Evolutionary conservation across 2,329 filamentous ascomycete genomes (phyloP).

Genomic region (Cylindrodendrum hubeiense): DNA sequence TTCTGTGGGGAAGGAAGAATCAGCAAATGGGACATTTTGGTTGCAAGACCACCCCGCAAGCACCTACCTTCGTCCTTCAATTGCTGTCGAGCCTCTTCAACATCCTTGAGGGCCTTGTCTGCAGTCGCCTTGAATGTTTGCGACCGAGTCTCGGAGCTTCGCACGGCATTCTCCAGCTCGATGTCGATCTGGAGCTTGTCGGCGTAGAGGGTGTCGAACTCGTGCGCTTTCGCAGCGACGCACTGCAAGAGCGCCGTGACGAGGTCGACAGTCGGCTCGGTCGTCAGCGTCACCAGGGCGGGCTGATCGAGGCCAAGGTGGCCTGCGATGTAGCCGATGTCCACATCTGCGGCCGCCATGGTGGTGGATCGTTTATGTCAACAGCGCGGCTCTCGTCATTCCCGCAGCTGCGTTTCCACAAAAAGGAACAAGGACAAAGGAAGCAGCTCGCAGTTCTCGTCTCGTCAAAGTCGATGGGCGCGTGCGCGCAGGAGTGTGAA

Average conservation of each 20-base stretch:
- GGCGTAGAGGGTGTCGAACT: conserved; percentile 84
- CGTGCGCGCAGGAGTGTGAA: conserved; percentile 2
- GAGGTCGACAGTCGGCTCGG: conserved; percentile 81
- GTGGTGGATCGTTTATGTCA: conserved; percentile 43
- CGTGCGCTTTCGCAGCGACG: conserved; percentile 82
- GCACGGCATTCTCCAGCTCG: conserved; percentile 90
- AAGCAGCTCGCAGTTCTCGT: conserved; percentile 4
- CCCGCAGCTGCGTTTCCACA: conserved; percentile 33
- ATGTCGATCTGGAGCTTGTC: conserved; percentile 93
- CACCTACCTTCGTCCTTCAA: conserved; percentile 83
- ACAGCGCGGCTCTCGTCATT: conserved; percentile 44
- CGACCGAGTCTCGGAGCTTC: conserved; percentile 84
- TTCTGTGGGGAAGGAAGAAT: conserved; percentile 65
- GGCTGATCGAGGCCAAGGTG: conserved; percentile 77
- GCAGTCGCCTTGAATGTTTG: conserved; percentile 85
- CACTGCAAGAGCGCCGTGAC: conserved; percentile 81
- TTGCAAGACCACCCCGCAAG: conserved; percentile 3
- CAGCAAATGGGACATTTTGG: conserved; percentile 20
- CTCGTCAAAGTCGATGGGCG: conserved; percentile 7
- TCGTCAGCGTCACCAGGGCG: conserved; percentile 70
- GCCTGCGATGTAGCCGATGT: conserved; percentile 79
- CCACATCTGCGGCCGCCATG: conserved; percentile 65
- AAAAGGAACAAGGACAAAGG: conserved; percentile 1
- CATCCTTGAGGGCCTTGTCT: conserved; percentile 86
- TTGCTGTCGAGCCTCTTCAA: conserved; percentile 84